These are phyloP conservation scores for Lentinula guzmanii DNA, from an alignment of 768 basidiomycete genomes.

Conservation along the genomic window DNA sequence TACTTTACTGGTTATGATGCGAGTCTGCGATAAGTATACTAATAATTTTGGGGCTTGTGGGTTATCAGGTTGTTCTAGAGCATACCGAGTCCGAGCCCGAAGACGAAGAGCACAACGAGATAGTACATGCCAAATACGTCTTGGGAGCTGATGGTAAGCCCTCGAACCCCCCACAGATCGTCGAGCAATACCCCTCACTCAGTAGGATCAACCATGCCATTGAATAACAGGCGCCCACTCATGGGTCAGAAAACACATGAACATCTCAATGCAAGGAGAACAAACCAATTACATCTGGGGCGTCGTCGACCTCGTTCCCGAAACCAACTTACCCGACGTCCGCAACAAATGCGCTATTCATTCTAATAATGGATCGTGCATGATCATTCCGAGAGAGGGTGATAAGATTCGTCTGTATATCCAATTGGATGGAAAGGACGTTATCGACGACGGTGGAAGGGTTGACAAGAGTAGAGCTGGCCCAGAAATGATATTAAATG, in stretches of 20 bases:
- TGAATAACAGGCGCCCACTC: constrained; percentile 68
- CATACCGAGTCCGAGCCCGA: constrained; percentile 23
- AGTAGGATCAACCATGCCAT: too few relatives aligned
- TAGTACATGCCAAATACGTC: constrained; percentile 67
- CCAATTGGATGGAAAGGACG: constrained; percentile 49
- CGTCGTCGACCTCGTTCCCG: constrained; percentile 63
- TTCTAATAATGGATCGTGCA: constrained; percentile 60
- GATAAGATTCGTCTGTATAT: constrained; percentile 68
- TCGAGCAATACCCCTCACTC: too few relatives aligned
- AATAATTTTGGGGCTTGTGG: too few relatives aligned
- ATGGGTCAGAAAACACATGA: constrained; percentile 68
- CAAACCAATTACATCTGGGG: constrained; percentile 80
- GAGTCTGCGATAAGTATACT: too few relatives aligned
- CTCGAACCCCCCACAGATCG: too few relatives aligned
- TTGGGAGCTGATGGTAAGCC: constrained; percentile 72
- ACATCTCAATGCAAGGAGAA: constrained; percentile 73
- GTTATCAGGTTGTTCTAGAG: constrained; percentile 36
- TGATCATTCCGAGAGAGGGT: constrained; percentile 70
- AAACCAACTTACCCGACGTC: constrained; percentile 77
- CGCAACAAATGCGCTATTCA: constrained; percentile 62
- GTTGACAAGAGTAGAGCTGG: constrained; percentile 47
- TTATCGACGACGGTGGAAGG: constrained; percentile 42
- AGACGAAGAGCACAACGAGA: constrained; percentile 35
- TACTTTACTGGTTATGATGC: too few relatives aligned
- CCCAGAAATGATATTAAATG: constrained; percentile 48